These are phyloP conservation scores for Venturia nashicola DNA, from an alignment of 2,329 filamentous ascomycete genomes.

Conservation along the genomic window DNA sequence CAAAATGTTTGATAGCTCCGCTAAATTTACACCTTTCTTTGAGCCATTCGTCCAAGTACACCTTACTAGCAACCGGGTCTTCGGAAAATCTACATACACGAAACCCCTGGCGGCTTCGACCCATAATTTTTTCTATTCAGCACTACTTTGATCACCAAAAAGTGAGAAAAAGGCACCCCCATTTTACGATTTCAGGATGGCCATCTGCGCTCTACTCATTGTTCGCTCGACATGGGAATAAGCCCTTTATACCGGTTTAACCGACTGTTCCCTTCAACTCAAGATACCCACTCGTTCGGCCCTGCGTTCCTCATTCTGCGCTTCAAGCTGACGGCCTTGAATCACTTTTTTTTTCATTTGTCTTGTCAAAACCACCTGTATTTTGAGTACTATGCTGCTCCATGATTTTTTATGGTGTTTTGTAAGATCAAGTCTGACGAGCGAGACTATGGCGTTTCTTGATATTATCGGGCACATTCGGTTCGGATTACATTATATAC, in stretches of 20 bases:
- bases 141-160: background rate
- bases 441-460: background rate
- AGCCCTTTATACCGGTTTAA: background rate
- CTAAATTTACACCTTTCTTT: too few species aligned
- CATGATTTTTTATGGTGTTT: background rate
- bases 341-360: background rate
- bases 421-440: background rate
- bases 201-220: background rate
- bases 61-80: background rate
- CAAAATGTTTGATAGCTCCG: background rate
- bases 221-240: background rate
- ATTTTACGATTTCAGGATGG: background rate
- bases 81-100: background rate
- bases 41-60: background rate
- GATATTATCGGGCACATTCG: background rate
- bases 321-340: background rate
- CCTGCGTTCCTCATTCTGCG: background rate
- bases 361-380: background rate
- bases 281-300: slow-evolving; percentile 2
- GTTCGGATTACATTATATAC: background rate
- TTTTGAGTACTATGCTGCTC: background rate
- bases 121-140: background rate
- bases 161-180: background rate
- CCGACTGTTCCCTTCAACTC: background rate
- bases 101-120: background rate